Evolutionary conservation across 108 stramenopile species (phyloP).

Genomic region (Fistulifera pelliculosa): DNA sequence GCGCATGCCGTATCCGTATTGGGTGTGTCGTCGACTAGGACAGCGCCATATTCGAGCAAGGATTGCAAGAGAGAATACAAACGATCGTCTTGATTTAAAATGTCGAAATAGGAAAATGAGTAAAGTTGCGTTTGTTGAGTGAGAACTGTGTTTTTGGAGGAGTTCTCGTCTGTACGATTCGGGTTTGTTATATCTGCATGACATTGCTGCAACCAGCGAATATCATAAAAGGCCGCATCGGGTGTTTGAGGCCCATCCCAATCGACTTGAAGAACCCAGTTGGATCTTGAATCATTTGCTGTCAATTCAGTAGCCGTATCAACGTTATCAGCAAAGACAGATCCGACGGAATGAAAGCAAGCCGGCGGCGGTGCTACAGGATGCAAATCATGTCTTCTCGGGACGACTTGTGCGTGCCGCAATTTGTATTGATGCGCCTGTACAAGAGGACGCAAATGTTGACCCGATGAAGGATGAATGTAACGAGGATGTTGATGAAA

Average conservation of each 20-base stretch:
- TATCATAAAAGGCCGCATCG: background rate
- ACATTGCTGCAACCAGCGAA: constrained; percentile 3
- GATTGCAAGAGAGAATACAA: background rate
- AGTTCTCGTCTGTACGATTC: background rate
- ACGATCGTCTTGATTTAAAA: background rate
- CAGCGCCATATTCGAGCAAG: constrained; percentile 4
- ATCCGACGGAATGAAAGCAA: background rate
- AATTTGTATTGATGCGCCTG: too few relatives aligned
- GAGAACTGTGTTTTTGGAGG: background rate
- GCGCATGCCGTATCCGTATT: background rate
- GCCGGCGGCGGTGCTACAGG: background rate
- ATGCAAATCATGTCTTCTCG: too few relatives aligned
- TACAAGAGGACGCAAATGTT: constrained; percentile 20
- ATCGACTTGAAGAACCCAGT: too few relatives aligned
- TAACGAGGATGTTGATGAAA: constrained; percentile 60
- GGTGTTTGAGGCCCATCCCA: too few relatives aligned
- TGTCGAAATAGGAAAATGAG: background rate
- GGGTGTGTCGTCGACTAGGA: background rate
- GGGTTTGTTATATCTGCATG: background rate
- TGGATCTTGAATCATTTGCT: too few relatives aligned
- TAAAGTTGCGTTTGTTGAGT: background rate
- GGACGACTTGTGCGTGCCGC: too few relatives aligned
- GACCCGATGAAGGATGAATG: constrained; percentile 51
- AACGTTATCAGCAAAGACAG: background rate
- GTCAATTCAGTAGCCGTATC: too few relatives aligned